phyloP scores from a whole-genome alignment of 2,329 filamentous ascomycete genomes.

The Pestalotiopsis sp. region DNA sequence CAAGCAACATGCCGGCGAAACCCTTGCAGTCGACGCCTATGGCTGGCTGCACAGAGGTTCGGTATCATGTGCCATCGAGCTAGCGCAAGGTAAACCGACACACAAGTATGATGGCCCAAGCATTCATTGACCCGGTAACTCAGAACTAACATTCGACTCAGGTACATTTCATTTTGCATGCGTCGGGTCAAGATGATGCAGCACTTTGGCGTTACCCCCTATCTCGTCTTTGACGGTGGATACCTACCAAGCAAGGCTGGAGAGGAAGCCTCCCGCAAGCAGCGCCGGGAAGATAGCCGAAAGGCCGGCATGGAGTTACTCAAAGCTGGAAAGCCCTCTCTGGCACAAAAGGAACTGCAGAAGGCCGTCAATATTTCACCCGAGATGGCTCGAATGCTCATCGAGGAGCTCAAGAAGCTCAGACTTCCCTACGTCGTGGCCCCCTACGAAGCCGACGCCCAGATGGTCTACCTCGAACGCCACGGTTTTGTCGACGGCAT shows the following conservation, averaged over 20 bases:
- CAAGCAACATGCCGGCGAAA: slow-evolving; percentile 85
- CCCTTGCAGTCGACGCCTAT: slow-evolving; percentile 93
- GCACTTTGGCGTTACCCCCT: slow-evolving; percentile 92
- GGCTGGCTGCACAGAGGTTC: slow-evolving; percentile 97
- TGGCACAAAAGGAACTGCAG: slow-evolving; percentile 85
- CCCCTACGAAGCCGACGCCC: slow-evolving; percentile 96
- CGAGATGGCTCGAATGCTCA: slow-evolving; percentile 89
- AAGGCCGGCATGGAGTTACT: slow-evolving; percentile 76
- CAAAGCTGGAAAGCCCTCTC: slow-evolving; percentile 75
- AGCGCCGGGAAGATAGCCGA: slow-evolving; percentile 75
- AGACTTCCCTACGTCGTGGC: slow-evolving; percentile 88
- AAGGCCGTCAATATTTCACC: slow-evolving; percentile 96
- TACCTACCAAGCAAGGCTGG: slow-evolving; percentile 89
- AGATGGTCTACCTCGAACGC: slow-evolving; percentile 90
- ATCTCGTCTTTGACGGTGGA: slow-evolving; percentile 94
- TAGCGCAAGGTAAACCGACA: slow-evolving; percentile 86
- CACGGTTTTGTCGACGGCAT: slow-evolving; percentile 85
- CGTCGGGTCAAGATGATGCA: slow-evolving; percentile 90
- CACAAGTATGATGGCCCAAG: slow-evolving; percentile 63
- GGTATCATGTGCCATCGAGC: slow-evolving; percentile 85
- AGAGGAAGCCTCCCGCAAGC: slow-evolving; percentile 79
- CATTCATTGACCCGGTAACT: slow-evolving; percentile 11
- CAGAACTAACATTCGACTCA: slow-evolving; percentile 37
- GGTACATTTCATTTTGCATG: slow-evolving; percentile 89
- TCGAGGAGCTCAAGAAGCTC: slow-evolving; percentile 84